Evolutionary conservation across 495 filamentous ascomycete species (phyloP), one percentile per base, ranked within the genome.

Genomic region (Pyrenula aspistea): DNA sequence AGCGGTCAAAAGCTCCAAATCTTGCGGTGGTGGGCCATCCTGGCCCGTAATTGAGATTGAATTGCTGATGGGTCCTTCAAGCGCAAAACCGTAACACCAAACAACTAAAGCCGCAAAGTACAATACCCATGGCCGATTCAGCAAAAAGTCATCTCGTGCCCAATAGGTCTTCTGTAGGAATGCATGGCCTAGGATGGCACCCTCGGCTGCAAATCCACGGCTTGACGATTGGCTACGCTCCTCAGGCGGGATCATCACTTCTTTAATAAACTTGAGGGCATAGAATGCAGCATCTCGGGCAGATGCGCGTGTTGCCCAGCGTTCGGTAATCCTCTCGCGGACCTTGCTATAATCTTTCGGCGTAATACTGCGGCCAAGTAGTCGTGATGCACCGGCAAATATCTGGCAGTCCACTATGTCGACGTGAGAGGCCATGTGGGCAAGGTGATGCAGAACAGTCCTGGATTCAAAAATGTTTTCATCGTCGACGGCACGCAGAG

Each of bases 351-450:
- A 84, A 71, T 98, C 93, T 56, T 86, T 81, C 2, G 81, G 73
- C 0, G 88, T 88, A 62, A 96, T 93, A 1, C 86, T 84, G 24
- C 92, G 83, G 10, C 94, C 92, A 31, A 98, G 80, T 10, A 96
- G 75, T 21, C 91, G 76, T 56, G 83, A 83, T 0, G 92, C 89
- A 1, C 90, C 85, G 10, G 91, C 93, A 65, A 94, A 96, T 59
- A 97, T 93, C 68, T 96, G 93, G 64, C 91, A 91, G 67, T 96
- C 92, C n/a, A 92, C 88, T 51, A 97, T 88, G 65, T 97, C 93
- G 10, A 96, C 92, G 66, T 97, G 92, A 77, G 95, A 96, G 2
- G 88, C 90, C 90, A 98, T 96, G 67, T 98, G 93, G 2, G 93
- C 94, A 10, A 98, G 74, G 58, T 92, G 88, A 64, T 98, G 92